These are phyloP conservation scores for Rhodotorula sp. DNA, from an alignment of 1,284 basidiomycete species.

Conservation along the genomic window DNA sequence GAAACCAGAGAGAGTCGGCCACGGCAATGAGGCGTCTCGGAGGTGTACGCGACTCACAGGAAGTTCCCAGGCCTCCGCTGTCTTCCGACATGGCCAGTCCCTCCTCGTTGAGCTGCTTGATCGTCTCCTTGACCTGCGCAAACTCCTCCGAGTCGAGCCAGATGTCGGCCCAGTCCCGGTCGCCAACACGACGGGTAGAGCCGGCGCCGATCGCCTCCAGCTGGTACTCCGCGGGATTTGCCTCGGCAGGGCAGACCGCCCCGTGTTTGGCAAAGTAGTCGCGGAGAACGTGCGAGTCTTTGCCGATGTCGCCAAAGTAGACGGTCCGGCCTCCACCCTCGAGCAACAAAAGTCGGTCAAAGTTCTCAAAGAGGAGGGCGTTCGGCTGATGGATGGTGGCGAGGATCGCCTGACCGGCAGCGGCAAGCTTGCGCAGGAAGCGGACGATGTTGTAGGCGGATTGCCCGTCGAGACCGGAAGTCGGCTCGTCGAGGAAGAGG, in stretches of 20 bases:
- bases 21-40: too few relatives aligned
- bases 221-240: constrained; percentile 42
- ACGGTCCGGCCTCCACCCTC: constrained; percentile 43
- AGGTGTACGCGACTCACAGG: constrained; percentile 7
- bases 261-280: constrained; percentile 55
- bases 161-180: constrained; percentile 50
- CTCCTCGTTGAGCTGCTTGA: constrained; percentile 53
- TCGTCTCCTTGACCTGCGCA: constrained; percentile 50
- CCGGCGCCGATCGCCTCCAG: constrained; percentile 51
- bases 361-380: constrained; percentile 51
- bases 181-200: constrained; percentile 46
- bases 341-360: constrained; percentile 43
- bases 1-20: neutral
- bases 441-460: constrained; percentile 81
- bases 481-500: constrained; percentile 74
- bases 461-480: constrained; percentile 64
- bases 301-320: constrained; percentile 46
- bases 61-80: constrained; percentile 41
- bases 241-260: constrained; percentile 34
- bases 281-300: constrained; percentile 56
- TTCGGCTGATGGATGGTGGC: constrained; percentile 68
- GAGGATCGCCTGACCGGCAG: constrained; percentile 71
- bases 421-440: constrained; percentile 73
- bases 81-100: constrained; percentile 51
- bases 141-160: constrained; percentile 50